These are phyloP conservation scores for Anethum foeniculum DNA, from an alignment of 140 eudicot species.

Conservation along the genomic window DNA sequence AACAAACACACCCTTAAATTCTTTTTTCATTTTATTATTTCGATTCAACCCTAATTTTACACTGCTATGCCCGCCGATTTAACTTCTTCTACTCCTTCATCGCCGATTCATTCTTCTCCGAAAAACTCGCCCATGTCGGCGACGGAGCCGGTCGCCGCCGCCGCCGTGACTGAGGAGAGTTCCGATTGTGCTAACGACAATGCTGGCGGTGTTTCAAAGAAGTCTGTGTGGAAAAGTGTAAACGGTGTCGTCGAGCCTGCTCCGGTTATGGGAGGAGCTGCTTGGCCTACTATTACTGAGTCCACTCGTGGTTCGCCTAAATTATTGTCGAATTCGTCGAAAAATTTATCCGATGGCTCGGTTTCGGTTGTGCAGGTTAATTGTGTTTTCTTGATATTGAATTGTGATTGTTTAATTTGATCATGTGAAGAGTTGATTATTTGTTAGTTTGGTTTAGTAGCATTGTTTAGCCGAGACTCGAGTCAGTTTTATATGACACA, in stretches of 20 bases:
- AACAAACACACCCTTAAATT: not conserved
- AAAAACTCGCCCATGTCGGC: conserved; percentile 10
- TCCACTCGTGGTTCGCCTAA: conserved; percentile 35
- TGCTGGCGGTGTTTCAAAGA: conserved; percentile 29
- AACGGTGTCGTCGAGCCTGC: conserved; percentile 32
- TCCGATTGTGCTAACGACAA: conserved; percentile 26
- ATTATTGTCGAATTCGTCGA: conserved; percentile 14
- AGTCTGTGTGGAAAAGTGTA: conserved; percentile 46
- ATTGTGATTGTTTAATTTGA: not conserved
- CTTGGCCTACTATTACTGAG: conserved; percentile 75
- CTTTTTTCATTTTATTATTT: not conserved
- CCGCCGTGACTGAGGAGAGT: not conserved
- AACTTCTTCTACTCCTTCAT: not conserved
- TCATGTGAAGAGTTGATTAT: not conserved
- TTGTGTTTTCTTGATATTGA: too few relatives aligned
- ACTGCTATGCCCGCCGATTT: not conserved
- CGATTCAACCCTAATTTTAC: not conserved
- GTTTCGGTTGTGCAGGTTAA: conserved; percentile 31
- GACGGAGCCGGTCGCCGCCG: not conserved
- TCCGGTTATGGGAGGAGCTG: conserved; percentile 40
- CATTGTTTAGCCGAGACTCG: not conserved
- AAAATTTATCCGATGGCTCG: conserved; percentile 30
- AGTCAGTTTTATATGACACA: not conserved
- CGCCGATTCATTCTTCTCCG: not conserved
- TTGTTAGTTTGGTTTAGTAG: not conserved